Evolutionary conservation across 371 early-diverging fungal species (phyloP).

Genomic region (Hamiltosporidium tvaerminnensis): DNA sequence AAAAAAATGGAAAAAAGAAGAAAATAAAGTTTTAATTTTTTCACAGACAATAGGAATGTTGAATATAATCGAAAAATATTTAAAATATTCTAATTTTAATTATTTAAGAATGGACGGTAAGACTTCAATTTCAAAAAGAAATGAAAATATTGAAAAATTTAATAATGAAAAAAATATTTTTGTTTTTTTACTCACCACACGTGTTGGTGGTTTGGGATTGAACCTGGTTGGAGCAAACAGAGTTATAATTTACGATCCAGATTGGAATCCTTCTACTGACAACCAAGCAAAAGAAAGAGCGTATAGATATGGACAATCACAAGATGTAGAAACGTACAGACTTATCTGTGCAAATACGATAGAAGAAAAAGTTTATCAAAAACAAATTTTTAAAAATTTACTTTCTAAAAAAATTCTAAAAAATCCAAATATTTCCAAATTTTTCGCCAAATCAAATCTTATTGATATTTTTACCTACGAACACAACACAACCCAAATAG

Average conservation of each 20-base stretch:
- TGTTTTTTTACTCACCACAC: slow-evolving; percentile 80
- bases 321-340: slow-evolving; percentile 75
- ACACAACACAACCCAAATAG: neutral
- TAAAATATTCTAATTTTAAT: slow-evolving; percentile 55
- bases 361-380: slow-evolving; percentile 86
- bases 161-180: slow-evolving; percentile 59
- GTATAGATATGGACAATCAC: slow-evolving; percentile 76
- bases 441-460: slow-evolving; percentile 10
- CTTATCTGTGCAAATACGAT: slow-evolving; percentile 86
- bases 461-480: slow-evolving; percentile 20
- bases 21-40: slow-evolving; percentile 75
- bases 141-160: slow-evolving; percentile 67
- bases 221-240: slow-evolving; percentile 81
- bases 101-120: slow-evolving; percentile 82
- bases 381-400: slow-evolving; percentile 50
- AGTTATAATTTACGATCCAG: slow-evolving; percentile 86
- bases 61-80: slow-evolving; percentile 67
- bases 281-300: slow-evolving; percentile 84
- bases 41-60: slow-evolving; percentile 84
- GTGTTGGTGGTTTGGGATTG: slow-evolving; percentile 81
- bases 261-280: slow-evolving; percentile 93
- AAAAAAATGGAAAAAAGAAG: slow-evolving; percentile 64
- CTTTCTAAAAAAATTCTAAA: slow-evolving; percentile 24
- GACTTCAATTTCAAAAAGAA: slow-evolving; percentile 65
- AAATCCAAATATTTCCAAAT: slow-evolving; percentile 17